These are phyloP conservation scores for Cercophora scortea DNA, from an alignment of 495 filamentous ascomycete species.

Conservation along the genomic window DNA sequence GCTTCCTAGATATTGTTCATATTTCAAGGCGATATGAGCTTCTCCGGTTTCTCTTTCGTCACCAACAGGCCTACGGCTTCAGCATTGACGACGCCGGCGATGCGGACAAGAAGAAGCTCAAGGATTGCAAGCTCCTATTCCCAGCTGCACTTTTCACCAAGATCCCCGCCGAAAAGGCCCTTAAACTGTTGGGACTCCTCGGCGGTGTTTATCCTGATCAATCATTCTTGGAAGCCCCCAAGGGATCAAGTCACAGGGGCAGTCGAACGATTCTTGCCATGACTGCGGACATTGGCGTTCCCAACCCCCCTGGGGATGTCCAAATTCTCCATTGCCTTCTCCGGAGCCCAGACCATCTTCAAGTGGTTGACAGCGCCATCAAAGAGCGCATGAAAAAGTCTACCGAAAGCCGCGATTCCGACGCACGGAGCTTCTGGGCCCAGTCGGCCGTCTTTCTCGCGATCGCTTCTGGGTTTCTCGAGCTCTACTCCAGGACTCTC, in stretches of 20 bases:
- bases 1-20: not conserved
- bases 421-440: slow-evolving; percentile 6
- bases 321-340: not conserved
- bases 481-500: slow-evolving; percentile 15
- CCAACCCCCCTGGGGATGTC: not conserved
- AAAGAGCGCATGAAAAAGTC: slow-evolving; percentile 4
- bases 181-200: not conserved
- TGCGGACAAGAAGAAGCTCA: slow-evolving; percentile 4
- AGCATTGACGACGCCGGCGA: slow-evolving; percentile 1
- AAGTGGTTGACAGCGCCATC: not conserved
- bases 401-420: slow-evolving; percentile 1
- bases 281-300: not conserved
- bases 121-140: not conserved
- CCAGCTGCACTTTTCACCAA: slow-evolving; percentile 3
- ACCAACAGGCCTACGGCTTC: slow-evolving; percentile 2
- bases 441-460: slow-evolving; percentile 11
- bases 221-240: not conserved
- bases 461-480: slow-evolving; percentile 13
- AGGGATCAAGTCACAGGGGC: not conserved
- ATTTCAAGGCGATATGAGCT: slow-evolving; percentile 1
- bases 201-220: not conserved
- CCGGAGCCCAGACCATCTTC: not conserved
- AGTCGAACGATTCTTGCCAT: not conserved
- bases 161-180: not conserved
- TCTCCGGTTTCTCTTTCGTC: slow-evolving; percentile 1